Base-by-base conservation (phyloP, 2,329 filamentous ascomycete species). In the Cercospora sp. region DNA sequence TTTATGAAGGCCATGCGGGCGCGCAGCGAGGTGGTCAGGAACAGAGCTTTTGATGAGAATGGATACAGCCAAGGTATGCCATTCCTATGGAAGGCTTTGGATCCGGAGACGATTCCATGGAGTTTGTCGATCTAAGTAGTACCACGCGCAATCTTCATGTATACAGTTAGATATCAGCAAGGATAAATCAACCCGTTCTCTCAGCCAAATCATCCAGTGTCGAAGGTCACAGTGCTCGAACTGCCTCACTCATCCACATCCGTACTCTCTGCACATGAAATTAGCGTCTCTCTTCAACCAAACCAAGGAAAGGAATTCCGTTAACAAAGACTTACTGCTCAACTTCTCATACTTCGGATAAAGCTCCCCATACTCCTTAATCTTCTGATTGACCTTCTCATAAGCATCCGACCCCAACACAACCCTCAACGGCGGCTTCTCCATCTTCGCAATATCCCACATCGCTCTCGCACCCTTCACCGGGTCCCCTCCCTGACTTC, bases 361-460 rank as follows among this genome's bases (percentile, higher is more conserved):
- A 5, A 83, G 82, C 70, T 85, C 81, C 34, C 78, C 66, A 60
- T 85, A 85, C 12, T 77, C 76, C 53, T 87, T 82, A 24, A 87
- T 79, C 77, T 87, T 88, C 0, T 77, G 73, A 70, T 80, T 83
- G 24, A 88, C 82, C 4, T 70, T 78, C 1, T 74, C 72, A 74
- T 84, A 87, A 0, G 84, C 84, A 76, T 88, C 86, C 0, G 80
- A 85, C 0, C 86, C 86, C 10, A 88, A 78, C 0, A 85, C 80
- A 13, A 85, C 81, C 32, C 86, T 78, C 7, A 88, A 71, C 3
- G 86, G 86, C 3, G 83, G 84, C 13, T 86, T 81, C 12, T 84
- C 73, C 80, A 85, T 82, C 43, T 82, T 79, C 0, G 84, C 85
- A 16, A 88, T 73, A 63, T 88, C 83, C 71, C 87, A 86, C 78